Percentiles rank a stretch among this genome's conserved stretches.
Conservation (phyloP, 352 stramenopile genomes). For the Halophytophthora polymorphica region DNA sequence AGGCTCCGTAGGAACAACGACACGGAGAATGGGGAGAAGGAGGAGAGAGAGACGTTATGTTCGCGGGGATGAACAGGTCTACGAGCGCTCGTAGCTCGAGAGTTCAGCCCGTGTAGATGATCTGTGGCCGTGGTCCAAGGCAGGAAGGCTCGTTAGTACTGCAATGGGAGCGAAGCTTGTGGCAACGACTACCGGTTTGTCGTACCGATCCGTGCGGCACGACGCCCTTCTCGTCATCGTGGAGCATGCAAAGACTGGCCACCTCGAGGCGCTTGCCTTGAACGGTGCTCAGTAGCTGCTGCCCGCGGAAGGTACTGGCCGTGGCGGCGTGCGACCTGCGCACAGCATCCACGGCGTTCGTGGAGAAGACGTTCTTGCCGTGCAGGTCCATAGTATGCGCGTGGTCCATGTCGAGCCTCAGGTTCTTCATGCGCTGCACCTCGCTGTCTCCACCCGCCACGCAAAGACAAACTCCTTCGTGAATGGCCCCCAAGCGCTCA, state of each 20-base stretch:
- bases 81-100: not conserved
- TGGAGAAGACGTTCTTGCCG: slow-evolving; percentile 64
- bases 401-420: slow-evolving; percentile 62
- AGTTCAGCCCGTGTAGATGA: slow-evolving; percentile 22
- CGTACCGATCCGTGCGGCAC: slow-evolving; percentile 47
- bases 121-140: no score
- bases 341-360: slow-evolving; percentile 28
- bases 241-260: slow-evolving; percentile 59
- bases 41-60: not conserved
- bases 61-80: not conserved
- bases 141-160: no score
- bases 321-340: slow-evolving; percentile 44
- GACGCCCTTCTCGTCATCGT: slow-evolving; percentile 50
- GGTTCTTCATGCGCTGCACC: slow-evolving; percentile 64
- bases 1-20: no score
- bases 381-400: slow-evolving; percentile 58
- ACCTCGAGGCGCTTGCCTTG: slow-evolving; percentile 73
- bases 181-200: not conserved
- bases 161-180: not conserved
- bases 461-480: slow-evolving; percentile 1
- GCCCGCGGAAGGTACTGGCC: slow-evolving; percentile 58
- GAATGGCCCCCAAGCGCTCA: no score
- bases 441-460: slow-evolving; percentile 33
- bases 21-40: not conserved
- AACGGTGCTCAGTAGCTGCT: slow-evolving; percentile 69